Percentiles rank a stretch among this genome's conserved stretches.
phyloP scores from a whole-genome alignment of 2,329 filamentous ascomycete species.

The Apiospora kogelbergensis region DNA sequence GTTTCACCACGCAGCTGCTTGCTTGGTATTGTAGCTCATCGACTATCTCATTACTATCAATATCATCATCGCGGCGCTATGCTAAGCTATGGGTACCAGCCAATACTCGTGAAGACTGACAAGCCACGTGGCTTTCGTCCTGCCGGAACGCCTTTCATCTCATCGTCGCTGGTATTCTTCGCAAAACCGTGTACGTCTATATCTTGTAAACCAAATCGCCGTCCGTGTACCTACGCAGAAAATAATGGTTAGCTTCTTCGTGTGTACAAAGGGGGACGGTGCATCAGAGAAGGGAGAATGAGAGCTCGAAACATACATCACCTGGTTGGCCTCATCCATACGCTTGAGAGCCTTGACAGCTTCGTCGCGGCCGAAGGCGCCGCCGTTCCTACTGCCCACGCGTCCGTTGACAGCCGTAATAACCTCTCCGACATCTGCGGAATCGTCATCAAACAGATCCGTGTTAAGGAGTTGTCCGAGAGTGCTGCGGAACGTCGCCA shows the following conservation, averaged over 20 bases:
- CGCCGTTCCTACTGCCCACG: constrained; percentile 52
- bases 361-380: constrained; percentile 69
- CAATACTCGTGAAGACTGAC: neutral
- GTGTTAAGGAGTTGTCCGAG: constrained; percentile 83
- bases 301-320: constrained; percentile 71
- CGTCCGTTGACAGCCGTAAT: constrained; percentile 77
- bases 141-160: constrained; percentile 3
- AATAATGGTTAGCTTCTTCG: neutral
- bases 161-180: neutral
- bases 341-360: constrained; percentile 73
- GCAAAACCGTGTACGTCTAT: constrained; percentile 10
- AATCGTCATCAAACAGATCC: constrained; percentile 83
- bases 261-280: constrained; percentile 16
- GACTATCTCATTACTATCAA: constrained; percentile 5
- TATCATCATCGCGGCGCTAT: constrained; percentile 7
- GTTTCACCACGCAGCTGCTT: neutral
- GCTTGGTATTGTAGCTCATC: neutral
- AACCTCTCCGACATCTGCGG: constrained; percentile 72
- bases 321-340: constrained; percentile 81
- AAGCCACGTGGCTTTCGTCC: neutral
- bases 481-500: constrained; percentile 74
- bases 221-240: constrained; percentile 30
- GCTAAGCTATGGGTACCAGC: neutral
- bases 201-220: constrained; percentile 35
- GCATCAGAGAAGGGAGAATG: neutral